Base-by-base conservation (phyloP, 2,329 filamentous ascomycete species). In the Trichoderma endophyticum region DNA sequence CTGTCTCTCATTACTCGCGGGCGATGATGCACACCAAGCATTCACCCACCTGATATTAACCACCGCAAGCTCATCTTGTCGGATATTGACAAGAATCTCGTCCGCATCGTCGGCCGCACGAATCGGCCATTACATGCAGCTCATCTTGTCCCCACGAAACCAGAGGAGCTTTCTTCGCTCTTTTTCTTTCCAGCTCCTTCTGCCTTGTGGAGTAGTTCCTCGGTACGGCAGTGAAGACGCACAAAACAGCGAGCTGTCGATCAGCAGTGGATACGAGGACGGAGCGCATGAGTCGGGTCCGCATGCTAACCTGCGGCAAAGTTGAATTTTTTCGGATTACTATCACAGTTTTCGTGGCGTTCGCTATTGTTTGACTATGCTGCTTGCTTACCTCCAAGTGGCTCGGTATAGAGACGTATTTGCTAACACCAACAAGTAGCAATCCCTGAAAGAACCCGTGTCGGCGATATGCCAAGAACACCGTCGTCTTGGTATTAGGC, bases 1-100 rank as follows among this genome's bases (percentile, higher is more conserved):
- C 3, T 34, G 56, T 60, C 28, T 68, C 48, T 68, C 56, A 68
- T 68, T 68, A 60, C 65, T 68, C 65, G 65, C 34, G 28, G 18
- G 21, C 5, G 51, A 43, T 30, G 51, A 43, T 56, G 11, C 14
- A 56, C 34, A 36, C 32, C 14, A 48, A 18, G n/a, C 24, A 18
- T 7, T 24, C n/a, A 32, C 39, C 36, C 65, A 51, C 56, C 56
- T 48, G 65, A 68, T 18, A 60, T 28, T 43, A n/a, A 26, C n/a
- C 65, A 60, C 65, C 65, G 65, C n/a, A n/a, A 68, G 15, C 56
- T 48, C 56, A 60, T 48, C 57, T 60, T 32, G 21, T 43, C 26
- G 36, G 28, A 60, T 28, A 60, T 68, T 60, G 36, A 68, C 48
- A 7, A 60, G 6, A 48, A 12, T 32, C 26, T 32, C 30, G 36